Conservation (phyloP, 192 early-diverging fungal species). For the Coemansia sp. region DNA sequence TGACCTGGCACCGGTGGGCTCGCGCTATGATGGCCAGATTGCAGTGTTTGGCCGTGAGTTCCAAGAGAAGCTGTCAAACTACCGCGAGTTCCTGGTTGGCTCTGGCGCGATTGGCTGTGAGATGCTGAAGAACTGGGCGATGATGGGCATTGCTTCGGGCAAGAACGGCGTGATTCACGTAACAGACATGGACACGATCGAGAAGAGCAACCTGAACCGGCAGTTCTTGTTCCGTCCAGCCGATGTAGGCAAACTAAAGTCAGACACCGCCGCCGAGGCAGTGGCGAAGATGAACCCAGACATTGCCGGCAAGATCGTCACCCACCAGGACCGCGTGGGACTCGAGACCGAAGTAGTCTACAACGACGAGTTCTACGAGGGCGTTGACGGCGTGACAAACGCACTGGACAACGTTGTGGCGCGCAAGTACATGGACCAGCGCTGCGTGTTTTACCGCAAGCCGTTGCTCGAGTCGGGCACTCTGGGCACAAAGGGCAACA, state of each 20-base stretch:
- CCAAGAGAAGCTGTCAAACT: conserved; percentile 82
- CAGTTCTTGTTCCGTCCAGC: conserved; percentile 95
- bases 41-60: conserved; percentile 94
- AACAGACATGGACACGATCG: conserved; percentile 99
- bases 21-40: conserved; percentile 95
- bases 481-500: conserved; percentile 99
- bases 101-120: conserved; percentile 99
- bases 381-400: conserved; percentile 90
- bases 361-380: conserved; percentile 87
- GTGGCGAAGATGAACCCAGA: conserved; percentile 93
- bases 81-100: conserved; percentile 93
- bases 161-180: conserved; percentile 78
- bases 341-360: conserved; percentile 92
- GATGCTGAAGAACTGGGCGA: conserved; percentile 99
- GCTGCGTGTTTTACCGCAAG: conserved; percentile 96
- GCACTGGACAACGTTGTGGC: conserved; percentile 98
- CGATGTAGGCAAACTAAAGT: conserved; percentile 92
- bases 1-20: conserved; percentile 71
- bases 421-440: conserved; percentile 93
- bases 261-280: conserved; percentile 82
- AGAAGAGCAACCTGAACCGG: conserved; percentile 98
- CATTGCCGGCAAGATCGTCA: conserved; percentile 62
- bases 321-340: conserved; percentile 93
- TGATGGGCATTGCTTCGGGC: conserved; percentile 88
- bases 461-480: conserved; percentile 97